Evolutionary conservation across 345 rosid genomes (phyloP), one percentile per base, ranked within the genome.

Genomic region (Gossypium arboreum): DNA sequence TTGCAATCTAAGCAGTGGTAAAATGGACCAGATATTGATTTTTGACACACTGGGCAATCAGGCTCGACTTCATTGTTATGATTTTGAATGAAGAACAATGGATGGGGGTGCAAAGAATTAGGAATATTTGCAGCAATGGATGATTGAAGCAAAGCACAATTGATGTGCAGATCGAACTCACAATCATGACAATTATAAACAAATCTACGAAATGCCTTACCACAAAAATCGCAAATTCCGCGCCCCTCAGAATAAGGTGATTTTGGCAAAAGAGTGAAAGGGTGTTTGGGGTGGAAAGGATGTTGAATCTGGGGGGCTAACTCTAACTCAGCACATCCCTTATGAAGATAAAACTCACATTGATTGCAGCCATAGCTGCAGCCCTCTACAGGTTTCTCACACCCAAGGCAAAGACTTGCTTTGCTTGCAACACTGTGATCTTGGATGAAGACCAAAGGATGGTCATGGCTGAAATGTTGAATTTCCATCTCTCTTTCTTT

Each of bases 181-280:
- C 66, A 43, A 22, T 0, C 0, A 44, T 1, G 1, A 24, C 67
- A 73, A 59, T 22, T 12, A 22, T 59, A 73, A 43, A 24, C 54
- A 59, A 24, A 24, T 20, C 67, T 24, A 9, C 0, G 0, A 0
- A 2, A 9, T 3, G 0, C 0, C 2, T 0, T 9, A 1, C 0
- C 9, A 52, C 22, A 70, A 2, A 55, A 70, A 29, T 15, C 1
- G 27, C 47, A 69, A 24, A 1, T 24, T 24, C 1, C 22, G 24
- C 1, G 24, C 1, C 2, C 9, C 4, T 1, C 8, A 0, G 0
- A 0, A 25, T 68, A 25, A 29, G 4, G 34, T 29, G 34, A 29
- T 29, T 3, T 0, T 29, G 0, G 34, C 0, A 3, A 0, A 29
- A 29, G 0, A 0, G 4, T 3, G 34, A 29, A 4, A 29, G 0